Evolutionary conservation across 2,329 filamentous ascomycete species (phyloP).

Genomic region (Coleophoma crateriformis): DNA sequence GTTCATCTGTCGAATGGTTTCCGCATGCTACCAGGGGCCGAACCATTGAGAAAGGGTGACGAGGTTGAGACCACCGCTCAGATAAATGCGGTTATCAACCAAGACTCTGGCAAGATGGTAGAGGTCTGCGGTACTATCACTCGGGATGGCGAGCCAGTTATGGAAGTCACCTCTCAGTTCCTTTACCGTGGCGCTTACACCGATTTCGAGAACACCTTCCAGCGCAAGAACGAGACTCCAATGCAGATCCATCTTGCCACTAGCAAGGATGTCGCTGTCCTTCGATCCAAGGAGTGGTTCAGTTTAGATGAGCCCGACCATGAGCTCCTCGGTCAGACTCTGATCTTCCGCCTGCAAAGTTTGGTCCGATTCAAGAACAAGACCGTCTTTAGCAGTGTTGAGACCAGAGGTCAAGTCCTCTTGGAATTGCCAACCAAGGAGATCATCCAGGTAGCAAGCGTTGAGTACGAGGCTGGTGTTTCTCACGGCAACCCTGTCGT

Average conservation of each 20-base stretch:
- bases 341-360: slow-evolving; percentile 93
- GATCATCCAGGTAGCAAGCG: slow-evolving; percentile 92
- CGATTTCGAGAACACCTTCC: slow-evolving; percentile 97
- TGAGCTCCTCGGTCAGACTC: slow-evolving; percentile 84
- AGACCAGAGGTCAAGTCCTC: slow-evolving; percentile 88
- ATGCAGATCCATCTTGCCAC: slow-evolving; percentile 88
- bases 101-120: slow-evolving; percentile 98
- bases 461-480: slow-evolving; percentile 86
- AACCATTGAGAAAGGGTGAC: slow-evolving; percentile 93
- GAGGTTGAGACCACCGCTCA: slow-evolving; percentile 88
- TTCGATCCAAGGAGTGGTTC: slow-evolving; percentile 98
- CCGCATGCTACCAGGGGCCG: slow-evolving; percentile 94
- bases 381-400: slow-evolving; percentile 82
- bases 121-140: slow-evolving; percentile 98
- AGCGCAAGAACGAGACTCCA: slow-evolving; percentile 91
- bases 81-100: slow-evolving; percentile 96
- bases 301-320: slow-evolving; percentile 77
- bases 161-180: slow-evolving; percentile 99
- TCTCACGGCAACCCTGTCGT: slow-evolving; percentile 96
- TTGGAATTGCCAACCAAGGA: slow-evolving; percentile 96
- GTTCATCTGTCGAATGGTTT: slow-evolving; percentile 97
- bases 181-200: slow-evolving; percentile 89
- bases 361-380: slow-evolving; percentile 93
- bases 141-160: slow-evolving; percentile 77
- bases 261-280: slow-evolving; percentile 85